Percentiles rank a stretch among this genome's conserved stretches.
Conservation (phyloP, 352 stramenopile genomes). For the Thalassiosira hispida region DNA sequence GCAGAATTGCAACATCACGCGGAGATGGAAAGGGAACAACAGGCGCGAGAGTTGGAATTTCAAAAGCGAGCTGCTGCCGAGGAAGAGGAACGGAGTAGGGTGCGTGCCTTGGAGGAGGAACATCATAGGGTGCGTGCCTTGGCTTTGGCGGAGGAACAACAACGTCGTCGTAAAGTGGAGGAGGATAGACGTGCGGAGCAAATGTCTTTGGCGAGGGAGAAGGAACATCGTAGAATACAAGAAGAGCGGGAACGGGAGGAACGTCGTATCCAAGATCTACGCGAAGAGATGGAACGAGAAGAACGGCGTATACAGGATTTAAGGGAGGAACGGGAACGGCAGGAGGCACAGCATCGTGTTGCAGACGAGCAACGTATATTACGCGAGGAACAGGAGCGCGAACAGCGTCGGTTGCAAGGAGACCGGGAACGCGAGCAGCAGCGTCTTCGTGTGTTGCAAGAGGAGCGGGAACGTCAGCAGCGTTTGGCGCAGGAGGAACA, state of each 20-base stretch:
- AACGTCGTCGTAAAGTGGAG: slow-evolving; percentile 17
- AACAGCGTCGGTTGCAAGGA: not conserved
- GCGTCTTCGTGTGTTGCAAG: not conserved
- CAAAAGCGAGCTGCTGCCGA: slow-evolving; percentile 10
- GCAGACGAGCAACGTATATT: slow-evolving; percentile 14
- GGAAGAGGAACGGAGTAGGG: slow-evolving; percentile 12
- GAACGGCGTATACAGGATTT: slow-evolving; percentile 16
- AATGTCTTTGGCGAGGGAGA: not conserved
- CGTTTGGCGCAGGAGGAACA: slow-evolving; percentile 5
- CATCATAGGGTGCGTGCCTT: slow-evolving; percentile 15
- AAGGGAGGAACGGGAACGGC: slow-evolving; percentile 19
- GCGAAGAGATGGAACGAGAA: slow-evolving; percentile 23
- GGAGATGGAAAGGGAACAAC: slow-evolving; percentile 31
- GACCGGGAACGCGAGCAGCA: slow-evolving; percentile 14
- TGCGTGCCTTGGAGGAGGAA: slow-evolving; percentile 1
- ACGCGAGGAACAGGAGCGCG: slow-evolving; percentile 19
- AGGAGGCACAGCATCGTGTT: slow-evolving; percentile 14
- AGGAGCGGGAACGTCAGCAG: slow-evolving; percentile 9
- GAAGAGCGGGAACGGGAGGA: slow-evolving; percentile 23
- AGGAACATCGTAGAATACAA: not conserved
- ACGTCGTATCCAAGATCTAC: slow-evolving; percentile 24
- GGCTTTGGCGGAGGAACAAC: not conserved
- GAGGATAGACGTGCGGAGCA: not conserved
- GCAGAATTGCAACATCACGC: slow-evolving; percentile 14
- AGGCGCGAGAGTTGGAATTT: slow-evolving; percentile 29